Conservation (phyloP, 257 asterid genomes). For the Ligustrum vulgare region DNA sequence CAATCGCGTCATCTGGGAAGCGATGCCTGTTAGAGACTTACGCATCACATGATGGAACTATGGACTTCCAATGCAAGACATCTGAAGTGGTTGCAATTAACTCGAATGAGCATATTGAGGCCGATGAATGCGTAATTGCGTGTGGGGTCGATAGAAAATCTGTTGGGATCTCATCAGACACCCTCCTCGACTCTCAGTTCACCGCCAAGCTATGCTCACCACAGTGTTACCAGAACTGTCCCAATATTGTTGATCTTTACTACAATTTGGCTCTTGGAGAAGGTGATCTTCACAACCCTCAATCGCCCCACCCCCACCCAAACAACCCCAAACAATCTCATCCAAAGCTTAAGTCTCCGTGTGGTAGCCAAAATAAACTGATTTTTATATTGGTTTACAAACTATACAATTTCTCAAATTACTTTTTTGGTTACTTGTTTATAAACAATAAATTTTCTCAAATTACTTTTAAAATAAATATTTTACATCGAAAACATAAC, state of each 20-base stretch:
- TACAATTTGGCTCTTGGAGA: constrained; percentile 35
- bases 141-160: constrained; percentile 33
- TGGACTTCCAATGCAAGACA: constrained; percentile 29
- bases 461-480: too few species aligned
- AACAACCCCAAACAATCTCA: too few species aligned
- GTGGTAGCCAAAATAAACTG: too few species aligned
- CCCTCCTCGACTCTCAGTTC: constrained; percentile 22
- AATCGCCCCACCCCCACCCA: not conserved
- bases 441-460: too few species aligned
- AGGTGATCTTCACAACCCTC: constrained; percentile 17
- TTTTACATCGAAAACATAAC: too few species aligned
- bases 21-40: constrained; percentile 40
- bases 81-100: constrained; percentile 18
- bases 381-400: too few species aligned
- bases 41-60: constrained; percentile 3
- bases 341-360: too few species aligned
- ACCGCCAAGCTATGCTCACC: constrained; percentile 31
- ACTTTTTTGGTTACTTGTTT: too few species aligned
- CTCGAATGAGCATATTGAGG: constrained; percentile 21
- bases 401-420: too few species aligned
- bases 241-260: constrained; percentile 40
- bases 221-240: constrained; percentile 31
- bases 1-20: constrained; percentile 34
- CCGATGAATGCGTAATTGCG: constrained; percentile 25
- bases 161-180: constrained; percentile 37